These are phyloP conservation scores for Moricandia moricandioides DNA, from an alignment of 345 rosid species.

Conservation along the genomic window DNA sequence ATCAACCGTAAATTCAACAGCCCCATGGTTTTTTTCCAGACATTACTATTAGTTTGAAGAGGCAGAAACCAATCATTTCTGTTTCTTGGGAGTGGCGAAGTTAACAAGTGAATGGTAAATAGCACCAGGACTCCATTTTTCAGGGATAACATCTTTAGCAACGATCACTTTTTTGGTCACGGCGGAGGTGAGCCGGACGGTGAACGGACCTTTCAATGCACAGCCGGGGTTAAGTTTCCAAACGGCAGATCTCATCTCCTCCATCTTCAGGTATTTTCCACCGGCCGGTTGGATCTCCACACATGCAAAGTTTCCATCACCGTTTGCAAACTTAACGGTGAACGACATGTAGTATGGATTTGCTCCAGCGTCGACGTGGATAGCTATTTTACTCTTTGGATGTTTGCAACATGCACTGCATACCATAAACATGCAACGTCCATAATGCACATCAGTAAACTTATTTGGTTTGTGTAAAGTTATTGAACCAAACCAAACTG, in stretches of 20 bases:
- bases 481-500: not conserved
- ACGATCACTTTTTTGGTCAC: slow-evolving; percentile 35
- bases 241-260: slow-evolving; percentile 61
- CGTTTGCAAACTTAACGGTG: slow-evolving; percentile 45
- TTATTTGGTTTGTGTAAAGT: not conserved
- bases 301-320: slow-evolving; percentile 56
- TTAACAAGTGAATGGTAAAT: slow-evolving; percentile 52
- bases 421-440: not conserved
- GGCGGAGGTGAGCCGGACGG: slow-evolving; percentile 48
- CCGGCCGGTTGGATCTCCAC: slow-evolving; percentile 51
- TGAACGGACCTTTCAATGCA: slow-evolving; percentile 50
- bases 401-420: slow-evolving; percentile 60
- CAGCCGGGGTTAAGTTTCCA: slow-evolving; percentile 56
- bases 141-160: slow-evolving; percentile 54
- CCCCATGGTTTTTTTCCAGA: not conserved
- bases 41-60: not conserved
- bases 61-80: not conserved
- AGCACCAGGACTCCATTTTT: slow-evolving; percentile 56
- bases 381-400: slow-evolving; percentile 40
- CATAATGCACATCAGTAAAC: not conserved
- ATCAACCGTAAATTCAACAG: not conserved
- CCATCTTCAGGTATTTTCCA: slow-evolving; percentile 54
- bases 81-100: slow-evolving; percentile 26
- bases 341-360: slow-evolving; percentile 57
- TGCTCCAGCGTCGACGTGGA: slow-evolving; percentile 62